Conservation (phyloP, 2,329 filamentous ascomycete genomes). For the Penicillium glabrum region DNA sequence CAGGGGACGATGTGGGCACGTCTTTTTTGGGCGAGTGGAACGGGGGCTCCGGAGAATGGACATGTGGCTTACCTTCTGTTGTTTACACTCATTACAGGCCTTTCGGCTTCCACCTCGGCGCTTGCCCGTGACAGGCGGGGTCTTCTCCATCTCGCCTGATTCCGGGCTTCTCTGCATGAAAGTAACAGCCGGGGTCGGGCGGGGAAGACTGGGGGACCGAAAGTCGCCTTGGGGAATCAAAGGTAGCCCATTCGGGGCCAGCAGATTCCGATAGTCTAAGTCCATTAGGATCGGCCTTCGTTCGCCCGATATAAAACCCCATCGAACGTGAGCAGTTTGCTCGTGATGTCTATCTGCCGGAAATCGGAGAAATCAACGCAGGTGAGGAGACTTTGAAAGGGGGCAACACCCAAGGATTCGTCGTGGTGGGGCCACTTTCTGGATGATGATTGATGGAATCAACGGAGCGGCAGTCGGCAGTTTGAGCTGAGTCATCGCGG, state of each 20-base stretch:
- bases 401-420: slow-evolving; percentile 1
- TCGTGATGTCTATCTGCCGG: slow-evolving; percentile 31
- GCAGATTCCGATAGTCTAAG: slow-evolving; percentile 34
- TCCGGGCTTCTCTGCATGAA: slow-evolving; percentile 33
- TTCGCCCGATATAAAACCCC: slow-evolving; percentile 32
- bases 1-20: neutral
- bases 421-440: neutral
- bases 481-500: neutral
- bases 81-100: slow-evolving; percentile 67
- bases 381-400: neutral
- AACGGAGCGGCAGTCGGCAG: neutral
- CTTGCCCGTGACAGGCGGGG: slow-evolving; percentile 49
- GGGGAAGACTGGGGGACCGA: slow-evolving; percentile 36
- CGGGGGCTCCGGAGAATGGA: slow-evolving; percentile 1
- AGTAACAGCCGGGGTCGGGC: slow-evolving; percentile 30
- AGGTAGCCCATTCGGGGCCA: slow-evolving; percentile 35
- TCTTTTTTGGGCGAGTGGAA: neutral
- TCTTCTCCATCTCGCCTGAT: slow-evolving; percentile 40
- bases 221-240: slow-evolving; percentile 36
- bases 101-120: slow-evolving; percentile 45
- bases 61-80: slow-evolving; percentile 59
- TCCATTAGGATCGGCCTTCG: slow-evolving; percentile 35
- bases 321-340: slow-evolving; percentile 23
- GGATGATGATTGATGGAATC: neutral
- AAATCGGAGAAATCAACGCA: slow-evolving; percentile 38